Conservation (phyloP, 2,329 filamentous ascomycete species). For the Sporothrix phasma region DNA sequence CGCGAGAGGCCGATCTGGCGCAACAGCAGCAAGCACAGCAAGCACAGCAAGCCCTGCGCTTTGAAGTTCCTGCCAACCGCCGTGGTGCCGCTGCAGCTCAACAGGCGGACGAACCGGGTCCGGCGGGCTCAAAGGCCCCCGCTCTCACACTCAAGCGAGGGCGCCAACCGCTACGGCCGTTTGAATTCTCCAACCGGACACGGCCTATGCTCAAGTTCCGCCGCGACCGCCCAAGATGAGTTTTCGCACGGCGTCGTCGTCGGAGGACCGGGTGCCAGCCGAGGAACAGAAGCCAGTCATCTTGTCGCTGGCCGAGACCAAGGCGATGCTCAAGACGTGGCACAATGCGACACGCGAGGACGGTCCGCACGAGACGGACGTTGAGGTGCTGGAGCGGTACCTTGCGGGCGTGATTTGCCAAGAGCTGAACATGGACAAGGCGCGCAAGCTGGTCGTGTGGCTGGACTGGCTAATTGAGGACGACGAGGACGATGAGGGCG, state of each 20-base stretch:
- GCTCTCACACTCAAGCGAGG: no score
- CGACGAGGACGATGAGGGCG: constrained; percentile 23
- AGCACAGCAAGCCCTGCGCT: constrained; percentile 36
- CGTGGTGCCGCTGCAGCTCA: constrained; percentile 11
- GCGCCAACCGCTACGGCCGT: neutral
- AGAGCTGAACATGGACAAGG: constrained; percentile 75
- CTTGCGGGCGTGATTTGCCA: constrained; percentile 59
- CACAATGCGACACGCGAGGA: constrained; percentile 58
- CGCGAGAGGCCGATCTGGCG: neutral
- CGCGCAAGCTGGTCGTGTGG: constrained; percentile 77
- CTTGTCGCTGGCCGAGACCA: constrained; percentile 48
- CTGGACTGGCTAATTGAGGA: constrained; percentile 49
- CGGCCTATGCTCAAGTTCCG: constrained; percentile 38
- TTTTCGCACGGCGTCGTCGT: constrained; percentile 33
- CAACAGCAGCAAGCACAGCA: constrained; percentile 7
- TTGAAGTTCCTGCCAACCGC: constrained; percentile 32
- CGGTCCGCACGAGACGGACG: constrained; percentile 71
- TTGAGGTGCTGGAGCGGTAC: constrained; percentile 64
- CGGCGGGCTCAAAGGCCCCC: neutral
- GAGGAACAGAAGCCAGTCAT: constrained; percentile 26
- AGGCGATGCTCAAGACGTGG: constrained; percentile 69
- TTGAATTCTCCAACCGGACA: no score
- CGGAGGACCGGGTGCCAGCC: neutral
- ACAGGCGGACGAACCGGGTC: constrained; percentile 13
- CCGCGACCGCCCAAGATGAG: constrained; percentile 35